phyloP scores from a whole-genome alignment of 495 filamentous ascomycete species.

The Polyplosphaeria fusca region DNA sequence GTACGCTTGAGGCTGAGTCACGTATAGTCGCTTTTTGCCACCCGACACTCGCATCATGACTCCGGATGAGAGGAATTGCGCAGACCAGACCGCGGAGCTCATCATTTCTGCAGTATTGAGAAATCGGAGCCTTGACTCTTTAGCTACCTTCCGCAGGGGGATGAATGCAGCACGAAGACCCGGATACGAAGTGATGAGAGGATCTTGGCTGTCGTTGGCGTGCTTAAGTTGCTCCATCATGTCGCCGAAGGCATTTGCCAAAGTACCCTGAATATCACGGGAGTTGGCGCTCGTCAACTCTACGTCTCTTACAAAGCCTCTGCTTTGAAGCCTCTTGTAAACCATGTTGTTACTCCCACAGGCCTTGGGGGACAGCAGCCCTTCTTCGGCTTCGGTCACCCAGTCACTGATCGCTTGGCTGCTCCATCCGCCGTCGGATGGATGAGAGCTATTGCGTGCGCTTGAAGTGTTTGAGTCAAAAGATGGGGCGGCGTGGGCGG shows the following conservation, averaged over 20 bases:
- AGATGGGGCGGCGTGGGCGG: not conserved
- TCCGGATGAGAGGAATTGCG: slow-evolving; percentile 59
- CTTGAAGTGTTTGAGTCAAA: slow-evolving; percentile 5
- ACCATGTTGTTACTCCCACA: slow-evolving; percentile 53
- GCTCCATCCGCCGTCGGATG: too few species aligned
- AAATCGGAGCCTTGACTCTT: slow-evolving; percentile 63
- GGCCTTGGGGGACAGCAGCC: slow-evolving; percentile 58
- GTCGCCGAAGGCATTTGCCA: slow-evolving; percentile 56
- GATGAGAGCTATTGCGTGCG: slow-evolving; percentile 12
- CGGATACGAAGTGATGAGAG: slow-evolving; percentile 23
- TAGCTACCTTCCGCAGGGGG: slow-evolving; percentile 67
- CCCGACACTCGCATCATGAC: slow-evolving; percentile 58
- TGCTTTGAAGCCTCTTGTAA: slow-evolving; percentile 61
- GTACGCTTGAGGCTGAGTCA: slow-evolving; percentile 65
- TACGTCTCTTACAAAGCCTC: slow-evolving; percentile 62
- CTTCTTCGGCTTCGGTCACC: slow-evolving; percentile 38
- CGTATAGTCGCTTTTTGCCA: slow-evolving; percentile 58
- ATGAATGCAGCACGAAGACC: slow-evolving; percentile 56
- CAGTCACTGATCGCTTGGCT: slow-evolving; percentile 44
- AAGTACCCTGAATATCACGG: slow-evolving; percentile 57
- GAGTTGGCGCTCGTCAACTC: slow-evolving; percentile 56
- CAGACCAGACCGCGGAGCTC: slow-evolving; percentile 63
- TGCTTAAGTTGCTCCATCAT: slow-evolving; percentile 42
- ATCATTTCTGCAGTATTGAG: slow-evolving; percentile 60
- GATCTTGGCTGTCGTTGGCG: slow-evolving; percentile 11